A percentile compares a stretch with the other conserved stretches of the same genome.
Conservation (phyloP, 1,139 yeast genomes). For the Hemisphaericaspora subhashii region DNA sequence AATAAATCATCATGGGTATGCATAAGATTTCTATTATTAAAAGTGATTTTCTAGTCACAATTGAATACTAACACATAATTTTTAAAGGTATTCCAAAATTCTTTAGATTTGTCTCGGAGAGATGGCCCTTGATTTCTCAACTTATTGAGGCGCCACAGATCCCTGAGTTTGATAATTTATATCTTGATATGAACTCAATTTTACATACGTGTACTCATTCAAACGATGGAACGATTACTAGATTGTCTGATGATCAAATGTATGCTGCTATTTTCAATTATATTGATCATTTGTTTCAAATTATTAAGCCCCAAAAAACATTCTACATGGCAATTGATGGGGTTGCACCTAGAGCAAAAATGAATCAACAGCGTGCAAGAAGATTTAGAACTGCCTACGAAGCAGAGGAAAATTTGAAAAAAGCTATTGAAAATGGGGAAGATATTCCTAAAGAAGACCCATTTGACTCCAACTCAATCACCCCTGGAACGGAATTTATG, state of each 20-base stretch:
- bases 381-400: constrained; percentile 95
- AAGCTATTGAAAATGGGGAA: constrained; percentile 63
- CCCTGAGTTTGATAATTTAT: constrained; percentile 92
- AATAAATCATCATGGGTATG: constrained; percentile 6
- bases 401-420: constrained; percentile 72
- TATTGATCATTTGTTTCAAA: constrained; percentile 87
- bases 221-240: constrained; percentile 57
- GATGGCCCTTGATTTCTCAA: constrained; percentile 98
- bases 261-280: constrained; percentile 91
- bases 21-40: not conserved
- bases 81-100: constrained; percentile 85
- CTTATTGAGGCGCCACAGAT: constrained; percentile 79
- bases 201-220: constrained; percentile 91
- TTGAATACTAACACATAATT: not conserved
- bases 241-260: constrained; percentile 87
- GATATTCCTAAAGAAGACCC: constrained; percentile 72
- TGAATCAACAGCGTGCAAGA: constrained; percentile 98
- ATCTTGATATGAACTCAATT: constrained; percentile 96
- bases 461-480: constrained; percentile 92
- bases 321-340: constrained; percentile 99
- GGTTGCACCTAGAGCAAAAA: constrained; percentile 98
- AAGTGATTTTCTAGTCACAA: no score
- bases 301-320: constrained; percentile 81
- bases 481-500: constrained; percentile 99
- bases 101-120: constrained; percentile 93